Base-by-base conservation (phyloP, 208 protist genomes). In the Leptomonas pyrrhocoris region DNA sequence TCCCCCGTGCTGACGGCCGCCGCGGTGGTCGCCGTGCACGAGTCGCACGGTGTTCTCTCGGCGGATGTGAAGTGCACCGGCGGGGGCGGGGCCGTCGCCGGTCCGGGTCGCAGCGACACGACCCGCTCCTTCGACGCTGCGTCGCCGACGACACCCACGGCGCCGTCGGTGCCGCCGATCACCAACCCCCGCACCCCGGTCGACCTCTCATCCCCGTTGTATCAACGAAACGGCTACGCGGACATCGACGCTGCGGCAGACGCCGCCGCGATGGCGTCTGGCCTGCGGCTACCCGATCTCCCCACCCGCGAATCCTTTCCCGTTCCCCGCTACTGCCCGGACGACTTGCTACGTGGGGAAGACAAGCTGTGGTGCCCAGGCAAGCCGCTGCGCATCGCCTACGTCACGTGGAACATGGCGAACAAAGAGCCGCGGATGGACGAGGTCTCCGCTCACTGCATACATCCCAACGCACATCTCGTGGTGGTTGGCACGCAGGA, bases 391-490 rank as follows among this genome's bases (percentile, higher is more conserved):
- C 80, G 86, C n/a, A 73, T 96, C 21, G 62, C 84, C 1, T 94
- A 89, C 69, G 61, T 94, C 7, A 94, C 77, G 18, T 96, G 89
- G 88, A 96, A 96, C 71, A 92, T 96, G 85, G 89, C 76, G 8
- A 72, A 76, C 46, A 81, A 64, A 23, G 15, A 46, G 6, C 81
- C 92, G 28, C 50, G 77, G 31, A 79, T 81, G 59, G 43, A 57
- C 1, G 84, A 93, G 50, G 74, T 96, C 9, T 78, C 84, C 3
- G 53, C 59, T 0, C 74, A 79, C 50, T 96, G 88, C 46, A 84
- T 96, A 27, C 85, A 83, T 56, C 88, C 85, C 18, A 93, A 93
- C 69, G 92, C 86, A 3, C 92, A 96, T 62, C 64, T 96, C 48
- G 57, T 96, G 27, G 84, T 85, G 38, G 87, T 96, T 1, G 86